These are phyloP conservation scores for Suillus decipiens DNA, from an alignment of 768 basidiomycete genomes.

Conservation along the genomic window DNA sequence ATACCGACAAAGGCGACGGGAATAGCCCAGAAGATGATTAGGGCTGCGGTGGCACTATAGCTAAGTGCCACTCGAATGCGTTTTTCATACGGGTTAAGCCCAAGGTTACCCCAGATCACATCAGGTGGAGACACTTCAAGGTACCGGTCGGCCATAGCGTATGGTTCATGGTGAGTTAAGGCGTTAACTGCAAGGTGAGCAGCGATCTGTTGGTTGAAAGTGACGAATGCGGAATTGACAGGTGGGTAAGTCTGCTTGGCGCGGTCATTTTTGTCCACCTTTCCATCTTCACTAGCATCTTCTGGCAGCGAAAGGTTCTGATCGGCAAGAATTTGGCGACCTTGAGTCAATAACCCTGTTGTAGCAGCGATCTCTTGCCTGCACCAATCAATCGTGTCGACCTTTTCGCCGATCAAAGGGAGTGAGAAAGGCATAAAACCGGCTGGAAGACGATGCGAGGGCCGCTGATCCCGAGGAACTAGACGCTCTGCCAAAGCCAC, in stretches of 20 bases:
- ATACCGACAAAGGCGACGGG: slow-evolving; percentile 87
- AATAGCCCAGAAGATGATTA: slow-evolving; percentile 88
- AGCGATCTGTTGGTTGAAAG: slow-evolving; percentile 90
- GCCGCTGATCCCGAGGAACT: slow-evolving; percentile 74
- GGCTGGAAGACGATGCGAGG: slow-evolving; percentile 68
- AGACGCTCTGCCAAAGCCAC: slow-evolving; percentile 46
- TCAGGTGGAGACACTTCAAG: slow-evolving; percentile 85
- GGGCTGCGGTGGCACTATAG: slow-evolving; percentile 72
- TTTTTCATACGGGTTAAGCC: slow-evolving; percentile 86
- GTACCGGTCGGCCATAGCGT: slow-evolving; percentile 74
- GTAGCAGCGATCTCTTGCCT: slow-evolving; percentile 68
- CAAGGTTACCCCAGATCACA: slow-evolving; percentile 90
- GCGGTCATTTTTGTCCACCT: slow-evolving; percentile 14
- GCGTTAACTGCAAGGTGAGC: slow-evolving; percentile 85
- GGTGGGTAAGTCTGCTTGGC: slow-evolving; percentile 49
- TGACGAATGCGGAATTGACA: slow-evolving; percentile 78
- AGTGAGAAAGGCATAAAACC: slow-evolving; percentile 57
- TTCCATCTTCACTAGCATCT: slow-evolving; percentile 17
- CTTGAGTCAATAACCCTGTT: slow-evolving; percentile 53
- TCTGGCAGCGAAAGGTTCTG: slow-evolving; percentile 27
- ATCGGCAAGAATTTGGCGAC: slow-evolving; percentile 33
- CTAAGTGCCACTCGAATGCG: slow-evolving; percentile 66
- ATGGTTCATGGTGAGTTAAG: slow-evolving; percentile 79
- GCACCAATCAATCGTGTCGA: slow-evolving; percentile 93
- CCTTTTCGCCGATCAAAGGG: slow-evolving; percentile 79